Evolutionary conservation across 2,329 filamentous ascomycete genomes (phyloP), one percentile per base, ranked within the genome.

Genomic region (Acarospora socialis): DNA sequence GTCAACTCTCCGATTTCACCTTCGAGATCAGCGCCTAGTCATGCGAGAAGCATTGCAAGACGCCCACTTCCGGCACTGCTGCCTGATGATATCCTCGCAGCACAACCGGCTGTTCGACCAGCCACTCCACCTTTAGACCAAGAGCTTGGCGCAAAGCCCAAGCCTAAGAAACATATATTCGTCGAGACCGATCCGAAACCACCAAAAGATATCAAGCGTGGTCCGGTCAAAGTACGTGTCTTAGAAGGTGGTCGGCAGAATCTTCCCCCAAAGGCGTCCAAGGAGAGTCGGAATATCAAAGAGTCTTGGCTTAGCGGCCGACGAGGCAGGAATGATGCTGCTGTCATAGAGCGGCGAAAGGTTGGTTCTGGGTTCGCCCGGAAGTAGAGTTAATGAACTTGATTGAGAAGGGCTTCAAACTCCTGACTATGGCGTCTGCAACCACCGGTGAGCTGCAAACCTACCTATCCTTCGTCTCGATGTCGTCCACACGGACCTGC

Each of bases 51-150:
- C n/a, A n/a, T n/a, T n/a, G n/a, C n/a, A n/a, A 35, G 31, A n/a
- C 15, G 15, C 5, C n/a, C 49, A n/a, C 54, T 68, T 8, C 65
- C 65, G 4, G 57, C 55, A 22, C 54, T 68, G 14, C 59, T 70
- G 20, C 66, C 66, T 4, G 58, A 61, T 31, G 61, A 65, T 15
- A 59, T 70, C 24, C 48, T 70, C 29, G 61, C 60, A 30, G 55
- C 58, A 9, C 57, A 59, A 16, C 61, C 60, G 14, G 51, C 54
- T 18, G 46, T 47, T 7, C 54, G 60, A 15, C 57, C 60, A 4
- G 59, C 59, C 2, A 64, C 60, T 9, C n/a, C 15, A 12, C 21
- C 8, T 12, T 10, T n/a, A n/a, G 47, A 48, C 20, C 33, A 37
- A 4, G 39, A 38, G 7, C 31, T 38, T 5, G 26, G 37, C 8